A percentile compares a stretch with the other conserved stretches of the same genome.
phyloP scores from a whole-genome alignment of 2,329 filamentous ascomycete genomes.

The Emergomyces africanus region DNA sequence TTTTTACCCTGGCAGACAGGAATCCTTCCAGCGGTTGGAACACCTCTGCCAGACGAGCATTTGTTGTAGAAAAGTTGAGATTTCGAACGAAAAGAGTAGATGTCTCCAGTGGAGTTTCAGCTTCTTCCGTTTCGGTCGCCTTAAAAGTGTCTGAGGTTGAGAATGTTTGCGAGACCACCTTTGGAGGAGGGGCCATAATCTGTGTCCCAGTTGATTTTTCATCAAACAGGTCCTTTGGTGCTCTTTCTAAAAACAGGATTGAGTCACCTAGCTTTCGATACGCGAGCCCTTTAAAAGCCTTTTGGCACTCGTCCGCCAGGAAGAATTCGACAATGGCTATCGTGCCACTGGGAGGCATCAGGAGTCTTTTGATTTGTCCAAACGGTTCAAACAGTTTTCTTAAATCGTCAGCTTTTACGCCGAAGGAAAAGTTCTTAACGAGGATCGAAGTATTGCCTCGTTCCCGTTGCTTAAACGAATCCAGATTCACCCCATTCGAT shows the following conservation, averaged over 20 bases:
- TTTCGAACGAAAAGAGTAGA: slow-evolving; percentile 90
- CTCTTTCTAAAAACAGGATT: slow-evolving; percentile 86
- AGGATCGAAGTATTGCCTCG: slow-evolving; percentile 79
- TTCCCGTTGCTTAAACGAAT: slow-evolving; percentile 75
- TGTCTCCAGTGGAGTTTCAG: slow-evolving; percentile 40
- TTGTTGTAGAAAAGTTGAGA: slow-evolving; percentile 82
- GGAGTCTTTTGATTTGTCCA: slow-evolving; percentile 63
- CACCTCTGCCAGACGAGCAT: slow-evolving; percentile 57
- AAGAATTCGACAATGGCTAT: slow-evolving; percentile 88
- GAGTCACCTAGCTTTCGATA: slow-evolving; percentile 88
- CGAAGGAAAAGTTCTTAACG: slow-evolving; percentile 88
- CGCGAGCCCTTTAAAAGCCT: slow-evolving; percentile 71
- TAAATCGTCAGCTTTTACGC: slow-evolving; percentile 66
- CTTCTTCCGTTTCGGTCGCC: slow-evolving; percentile 23
- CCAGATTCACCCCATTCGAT: slow-evolving; percentile 76
- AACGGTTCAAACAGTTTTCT: slow-evolving; percentile 72
- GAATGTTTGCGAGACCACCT: slow-evolving; percentile 27
- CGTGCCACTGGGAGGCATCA: slow-evolving; percentile 87
- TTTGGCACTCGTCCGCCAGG: slow-evolving; percentile 63
- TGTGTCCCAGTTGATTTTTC: slow-evolving; percentile 21
- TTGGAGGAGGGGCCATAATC: slow-evolving; percentile 18
- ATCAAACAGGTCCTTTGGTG: slow-evolving; percentile 66
- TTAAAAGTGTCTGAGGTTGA: slow-evolving; percentile 30
- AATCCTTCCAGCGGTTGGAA: slow-evolving; percentile 81
- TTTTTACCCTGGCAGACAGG: slow-evolving; percentile 79